These are phyloP conservation scores for Chaetomium cochliodes DNA, from an alignment of 495 filamentous ascomycete genomes.

Conservation along the genomic window DNA sequence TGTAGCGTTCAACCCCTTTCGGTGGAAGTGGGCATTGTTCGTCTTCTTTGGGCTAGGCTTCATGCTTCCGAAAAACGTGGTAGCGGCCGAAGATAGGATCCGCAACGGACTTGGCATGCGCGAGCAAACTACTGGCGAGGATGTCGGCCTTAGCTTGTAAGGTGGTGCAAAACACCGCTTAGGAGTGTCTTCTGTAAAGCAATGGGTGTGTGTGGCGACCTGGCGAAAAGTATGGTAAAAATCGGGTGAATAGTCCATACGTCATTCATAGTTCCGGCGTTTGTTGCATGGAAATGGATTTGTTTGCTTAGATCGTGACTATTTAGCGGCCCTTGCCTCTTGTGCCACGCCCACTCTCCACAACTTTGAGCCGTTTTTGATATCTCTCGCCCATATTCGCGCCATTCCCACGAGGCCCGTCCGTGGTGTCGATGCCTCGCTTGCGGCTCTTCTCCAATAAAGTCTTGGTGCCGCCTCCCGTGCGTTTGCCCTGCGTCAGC, in stretches of 20 bases:
- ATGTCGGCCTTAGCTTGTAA: constrained; percentile 28
- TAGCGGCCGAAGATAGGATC: constrained; percentile 60
- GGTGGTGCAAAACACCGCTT: neutral
- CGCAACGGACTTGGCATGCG: constrained; percentile 44
- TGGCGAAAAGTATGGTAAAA: neutral
- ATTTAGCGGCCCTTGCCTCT: constrained; percentile 42
- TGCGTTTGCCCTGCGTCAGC: constrained; percentile 61
- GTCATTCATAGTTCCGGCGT: neutral
- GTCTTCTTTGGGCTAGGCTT: constrained; percentile 74
- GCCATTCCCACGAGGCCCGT: constrained; percentile 58
- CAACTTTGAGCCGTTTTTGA: constrained; percentile 69
- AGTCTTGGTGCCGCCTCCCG: constrained; percentile 53
- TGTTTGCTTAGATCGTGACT: neutral
- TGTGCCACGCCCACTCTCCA: constrained; percentile 58
- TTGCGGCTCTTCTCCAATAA: constrained; percentile 79
- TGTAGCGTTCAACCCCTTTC: constrained; percentile 75
- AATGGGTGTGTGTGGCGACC: too few relatives aligned
- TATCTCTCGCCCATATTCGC: constrained; percentile 65
- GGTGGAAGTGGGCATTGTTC: constrained; percentile 78
- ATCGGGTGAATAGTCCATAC: neutral
- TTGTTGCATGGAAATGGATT: neutral
- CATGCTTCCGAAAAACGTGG: constrained; percentile 62
- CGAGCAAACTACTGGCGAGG: constrained; percentile 3
- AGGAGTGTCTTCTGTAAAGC: too few relatives aligned
- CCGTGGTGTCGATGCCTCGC: constrained; percentile 56